These are phyloP conservation scores for Globisporangium nunn DNA, from an alignment of 352 stramenopile genomes.

Conservation along the genomic window DNA sequence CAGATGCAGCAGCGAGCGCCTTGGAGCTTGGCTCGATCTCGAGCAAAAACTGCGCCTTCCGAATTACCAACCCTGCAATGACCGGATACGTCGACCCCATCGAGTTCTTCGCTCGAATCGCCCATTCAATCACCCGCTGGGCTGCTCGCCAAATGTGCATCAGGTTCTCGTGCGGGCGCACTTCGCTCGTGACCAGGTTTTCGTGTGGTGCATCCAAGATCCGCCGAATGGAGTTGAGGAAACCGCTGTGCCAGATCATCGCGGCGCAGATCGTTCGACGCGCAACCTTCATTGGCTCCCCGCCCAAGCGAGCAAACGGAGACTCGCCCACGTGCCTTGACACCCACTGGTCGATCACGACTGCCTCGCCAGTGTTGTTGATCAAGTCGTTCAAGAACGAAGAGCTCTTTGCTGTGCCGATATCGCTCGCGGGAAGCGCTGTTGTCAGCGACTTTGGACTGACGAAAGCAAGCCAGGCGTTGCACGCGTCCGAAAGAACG, in stretches of 20 bases:
- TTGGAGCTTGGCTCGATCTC: constrained; percentile 72
- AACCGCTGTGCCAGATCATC: constrained; percentile 87
- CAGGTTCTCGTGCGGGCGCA: constrained; percentile 81
- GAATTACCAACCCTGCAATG: constrained; percentile 71
- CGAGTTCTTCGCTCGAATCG: constrained; percentile 83
- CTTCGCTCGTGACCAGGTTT: constrained; percentile 57
- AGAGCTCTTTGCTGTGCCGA: constrained; percentile 14
- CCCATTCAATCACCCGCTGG: constrained; percentile 86
- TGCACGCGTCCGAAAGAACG: constrained; percentile 40
- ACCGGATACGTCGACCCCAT: constrained; percentile 81
- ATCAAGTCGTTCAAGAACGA: constrained; percentile 70
- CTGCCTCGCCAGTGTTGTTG: constrained; percentile 45
- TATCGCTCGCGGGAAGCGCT: constrained; percentile 13
- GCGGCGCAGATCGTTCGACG: constrained; percentile 75
- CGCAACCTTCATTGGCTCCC: constrained; percentile 84
- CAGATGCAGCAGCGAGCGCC: constrained; percentile 55
- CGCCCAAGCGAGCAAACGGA: constrained; percentile 67
- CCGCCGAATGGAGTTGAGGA: constrained; percentile 50
- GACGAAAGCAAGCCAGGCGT: constrained; percentile 51
- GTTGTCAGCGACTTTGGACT: constrained; percentile 44
- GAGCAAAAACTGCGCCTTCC: constrained; percentile 81
- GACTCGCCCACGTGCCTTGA: constrained; percentile 82
- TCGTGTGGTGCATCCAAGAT: constrained; percentile 26
- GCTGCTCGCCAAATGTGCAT: constrained; percentile 88
- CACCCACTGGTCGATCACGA: constrained; percentile 64